Base-by-base conservation (phyloP, 1,284 basidiomycete species). In the Cutaneotrichosporon arboriforme region DNA sequence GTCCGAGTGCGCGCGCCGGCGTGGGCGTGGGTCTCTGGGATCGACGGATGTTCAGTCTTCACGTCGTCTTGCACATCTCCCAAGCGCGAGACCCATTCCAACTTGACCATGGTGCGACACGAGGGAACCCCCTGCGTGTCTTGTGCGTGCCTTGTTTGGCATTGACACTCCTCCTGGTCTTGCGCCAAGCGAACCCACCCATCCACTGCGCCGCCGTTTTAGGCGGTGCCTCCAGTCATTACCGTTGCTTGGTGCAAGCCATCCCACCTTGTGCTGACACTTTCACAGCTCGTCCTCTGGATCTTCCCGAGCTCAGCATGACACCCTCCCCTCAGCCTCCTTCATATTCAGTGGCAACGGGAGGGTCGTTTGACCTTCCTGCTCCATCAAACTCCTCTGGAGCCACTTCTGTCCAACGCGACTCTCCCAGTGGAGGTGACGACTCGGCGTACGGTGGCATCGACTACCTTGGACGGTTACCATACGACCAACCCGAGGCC, bases 401-500 rank as follows among this genome's bases (percentile, higher is more conserved):
- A 7, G 26, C 26, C 26, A 5, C 26, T 7, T 31, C 26, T 7
- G 26, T 5, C 7, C 26, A 31, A 5, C 26, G 26, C 26, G 26
- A 31, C 26, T 31, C 26, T 31, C 26, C 26, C 5, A 31, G 26
- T 31, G 44, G 17, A 2, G 4, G 10, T 9, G 21, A 46, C 18
- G 38, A 39, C 8, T 39, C 69, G 4, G 67, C 72, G 0, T 74
- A 66, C 47, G 62, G 69, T 9, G 70, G 69, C 0, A 69, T 72
- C 43, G 69, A 72, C 54, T 74, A 74, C 43, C 41, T 21, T 20
- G 44, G 49, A n/a, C 54, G 49, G 41, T 20, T 40, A 2, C 37
- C 46, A 4, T 55, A 55, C 54, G 54, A 52, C 41, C 34, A 42
- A 20, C 34, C 46, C 13, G 26, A 48, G 22, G 40, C 18, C 13